These are phyloP conservation scores for Salix brachista DNA, from an alignment of 345 rosid species.

Conservation along the genomic window DNA sequence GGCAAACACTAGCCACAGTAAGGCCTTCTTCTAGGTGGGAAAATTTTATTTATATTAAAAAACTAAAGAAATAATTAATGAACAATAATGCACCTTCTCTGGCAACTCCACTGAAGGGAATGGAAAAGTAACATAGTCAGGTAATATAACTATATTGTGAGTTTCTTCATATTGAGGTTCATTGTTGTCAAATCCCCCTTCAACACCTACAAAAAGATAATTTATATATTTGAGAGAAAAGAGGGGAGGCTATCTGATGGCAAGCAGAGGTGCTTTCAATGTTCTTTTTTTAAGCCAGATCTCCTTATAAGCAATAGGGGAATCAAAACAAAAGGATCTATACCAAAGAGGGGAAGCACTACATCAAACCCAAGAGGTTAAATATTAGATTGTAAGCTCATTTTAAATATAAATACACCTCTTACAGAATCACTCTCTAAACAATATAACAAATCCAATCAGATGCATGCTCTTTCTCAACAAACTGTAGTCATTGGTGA, in stretches of 20 bases:
- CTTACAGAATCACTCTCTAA: neutral
- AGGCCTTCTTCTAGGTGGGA: neutral
- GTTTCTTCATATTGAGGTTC: constrained; percentile 81
- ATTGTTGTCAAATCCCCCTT: constrained; percentile 91
- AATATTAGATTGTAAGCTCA: neutral
- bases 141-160: constrained; percentile 65
- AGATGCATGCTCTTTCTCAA: neutral
- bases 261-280: neutral
- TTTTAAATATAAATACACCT: neutral
- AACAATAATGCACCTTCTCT: constrained; percentile 65
- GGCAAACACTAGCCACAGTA: neutral
- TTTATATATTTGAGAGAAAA: neutral
- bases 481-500: neutral
- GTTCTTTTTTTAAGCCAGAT: neutral
- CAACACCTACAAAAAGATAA: constrained; percentile 54
- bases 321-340: neutral
- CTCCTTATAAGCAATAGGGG: neutral
- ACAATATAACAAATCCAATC: neutral
- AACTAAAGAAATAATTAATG: neutral
- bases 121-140: constrained; percentile 60
- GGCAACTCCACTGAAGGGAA: constrained; percentile 95
- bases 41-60: neutral
- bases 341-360: neutral
- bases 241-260: neutral
- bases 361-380: neutral